Evolutionary conservation across 331 rosid species (phyloP).

Genomic region (Quercus tomentella): DNA sequence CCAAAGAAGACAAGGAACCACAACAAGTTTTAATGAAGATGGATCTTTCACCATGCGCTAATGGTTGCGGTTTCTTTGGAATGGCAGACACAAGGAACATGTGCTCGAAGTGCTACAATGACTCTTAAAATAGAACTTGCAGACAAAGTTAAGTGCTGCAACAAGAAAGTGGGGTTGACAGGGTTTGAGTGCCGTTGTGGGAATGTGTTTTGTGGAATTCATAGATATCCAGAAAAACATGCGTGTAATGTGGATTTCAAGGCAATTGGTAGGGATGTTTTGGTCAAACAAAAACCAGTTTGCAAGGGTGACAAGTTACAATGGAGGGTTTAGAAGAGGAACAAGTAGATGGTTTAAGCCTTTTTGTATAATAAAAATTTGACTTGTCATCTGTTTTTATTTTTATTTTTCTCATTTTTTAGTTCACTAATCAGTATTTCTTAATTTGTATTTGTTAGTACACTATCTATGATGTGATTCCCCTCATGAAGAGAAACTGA

Average conservation of each 20-base stretch:
- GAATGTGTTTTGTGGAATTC: constrained; percentile 37
- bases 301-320: constrained; percentile 12
- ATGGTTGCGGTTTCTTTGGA: not conserved
- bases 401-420: too few species aligned
- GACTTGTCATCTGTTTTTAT: too few species aligned
- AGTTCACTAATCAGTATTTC: too few species aligned
- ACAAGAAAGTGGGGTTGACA: constrained; percentile 23
- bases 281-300: constrained; percentile 19
- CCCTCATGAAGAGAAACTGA: too few species aligned
- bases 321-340: not conserved
- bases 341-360: not conserved
- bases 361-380: too few species aligned
- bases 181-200: constrained; percentile 42
- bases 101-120: not conserved
- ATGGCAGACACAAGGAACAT: not conserved
- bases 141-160: constrained; percentile 8
- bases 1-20: not conserved
- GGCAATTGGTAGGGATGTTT: constrained; percentile 3
- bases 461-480: too few species aligned
- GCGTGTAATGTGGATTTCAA: constrained; percentile 25
- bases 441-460: too few species aligned
- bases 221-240: constrained; percentile 34
- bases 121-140: too few species aligned
- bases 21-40: too few species aligned
- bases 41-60: too few species aligned